A percentile compares a stretch with the other conserved stretches of the same genome.
Evolutionary conservation across 2,329 filamentous ascomycete species (phyloP).

Genomic region (Microdochium bolleyi): DNA sequence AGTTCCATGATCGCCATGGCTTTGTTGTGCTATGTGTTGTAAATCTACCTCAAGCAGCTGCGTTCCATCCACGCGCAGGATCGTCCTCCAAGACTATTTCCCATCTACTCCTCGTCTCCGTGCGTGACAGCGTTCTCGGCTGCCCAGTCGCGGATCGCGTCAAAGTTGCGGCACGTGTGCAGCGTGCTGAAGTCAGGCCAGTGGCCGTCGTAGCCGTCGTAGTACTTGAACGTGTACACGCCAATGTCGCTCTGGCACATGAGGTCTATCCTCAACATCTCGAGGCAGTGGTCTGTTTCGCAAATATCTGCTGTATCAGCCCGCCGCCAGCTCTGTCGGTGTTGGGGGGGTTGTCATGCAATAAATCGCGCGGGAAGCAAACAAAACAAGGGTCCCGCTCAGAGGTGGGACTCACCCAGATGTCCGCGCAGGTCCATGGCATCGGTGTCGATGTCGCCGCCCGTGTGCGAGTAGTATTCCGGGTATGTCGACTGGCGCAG

Average conservation of each 20-base stretch:
- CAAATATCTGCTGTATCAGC: constrained; percentile 4
- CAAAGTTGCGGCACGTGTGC: constrained; percentile 47
- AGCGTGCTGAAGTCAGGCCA: constrained; percentile 48
- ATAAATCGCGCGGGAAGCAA: not conserved
- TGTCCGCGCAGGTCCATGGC: constrained; percentile 33
- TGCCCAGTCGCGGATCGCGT: constrained; percentile 42
- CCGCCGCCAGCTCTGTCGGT: not conserved
- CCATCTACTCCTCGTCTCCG: not conserved
- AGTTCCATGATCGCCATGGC: too few species aligned
- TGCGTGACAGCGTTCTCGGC: constrained; percentile 36
- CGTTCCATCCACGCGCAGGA: too few species aligned
- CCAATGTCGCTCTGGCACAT: constrained; percentile 49
- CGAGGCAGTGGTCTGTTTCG: constrained; percentile 39
- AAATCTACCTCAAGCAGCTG: too few species aligned
- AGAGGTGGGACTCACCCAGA: constrained; percentile 9
- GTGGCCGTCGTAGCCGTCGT: constrained; percentile 34
- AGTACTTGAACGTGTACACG: constrained; percentile 45
- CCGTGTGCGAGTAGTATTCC: constrained; percentile 36
- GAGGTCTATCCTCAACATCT: constrained; percentile 41
- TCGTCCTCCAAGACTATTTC: too few species aligned
- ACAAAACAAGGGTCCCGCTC: too few species aligned
- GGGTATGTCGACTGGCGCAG: constrained; percentile 38
- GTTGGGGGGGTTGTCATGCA: too few species aligned
- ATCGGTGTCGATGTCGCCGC: constrained; percentile 38
- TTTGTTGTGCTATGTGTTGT: too few species aligned